Conservation (phyloP, 306 rosid genomes). For the Cucurbita ficifolia region DNA sequence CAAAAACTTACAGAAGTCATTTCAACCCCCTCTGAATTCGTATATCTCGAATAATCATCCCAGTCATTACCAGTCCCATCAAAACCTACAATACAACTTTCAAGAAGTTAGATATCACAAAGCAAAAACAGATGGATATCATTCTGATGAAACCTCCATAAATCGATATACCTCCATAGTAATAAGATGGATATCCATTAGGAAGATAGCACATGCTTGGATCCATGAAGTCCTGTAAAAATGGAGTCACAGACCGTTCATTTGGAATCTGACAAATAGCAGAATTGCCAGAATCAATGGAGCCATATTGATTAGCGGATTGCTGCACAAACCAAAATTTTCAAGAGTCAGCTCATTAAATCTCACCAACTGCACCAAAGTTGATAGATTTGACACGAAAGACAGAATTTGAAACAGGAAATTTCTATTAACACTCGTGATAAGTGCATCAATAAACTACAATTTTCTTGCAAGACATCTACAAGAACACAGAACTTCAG, state of each 20-base stretch:
- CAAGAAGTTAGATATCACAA: not conserved
- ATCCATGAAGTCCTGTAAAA: conserved; percentile 53
- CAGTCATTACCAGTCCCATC: conserved; percentile 60
- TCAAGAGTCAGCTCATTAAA: not conserved
- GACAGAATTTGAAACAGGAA: not conserved
- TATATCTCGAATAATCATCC: conserved; percentile 69
- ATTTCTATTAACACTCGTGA: not conserved
- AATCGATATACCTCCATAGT: conserved; percentile 50
- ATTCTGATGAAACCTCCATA: not conserved
- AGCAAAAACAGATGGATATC: not conserved
- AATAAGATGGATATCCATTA: conserved; percentile 57
- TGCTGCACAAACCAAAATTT: conserved; percentile 23
- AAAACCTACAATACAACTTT: conserved; percentile 27
- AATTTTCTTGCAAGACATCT: not conserved
- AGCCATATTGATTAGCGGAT: conserved; percentile 52
- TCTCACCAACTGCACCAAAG: not conserved
- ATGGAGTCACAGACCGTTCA: conserved; percentile 71
- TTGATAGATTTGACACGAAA: not conserved
- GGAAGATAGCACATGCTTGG: conserved; percentile 69
- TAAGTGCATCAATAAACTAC: not conserved
- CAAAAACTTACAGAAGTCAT: conserved; percentile 58
- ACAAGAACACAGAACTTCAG: not conserved
- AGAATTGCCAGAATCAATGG: conserved; percentile 59
- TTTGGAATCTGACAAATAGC: conserved; percentile 56
- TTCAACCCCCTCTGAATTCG: conserved; percentile 72